Evolutionary conservation across 768 basidiomycete species (phyloP).

Genomic region (Tulasnella sp.): DNA sequence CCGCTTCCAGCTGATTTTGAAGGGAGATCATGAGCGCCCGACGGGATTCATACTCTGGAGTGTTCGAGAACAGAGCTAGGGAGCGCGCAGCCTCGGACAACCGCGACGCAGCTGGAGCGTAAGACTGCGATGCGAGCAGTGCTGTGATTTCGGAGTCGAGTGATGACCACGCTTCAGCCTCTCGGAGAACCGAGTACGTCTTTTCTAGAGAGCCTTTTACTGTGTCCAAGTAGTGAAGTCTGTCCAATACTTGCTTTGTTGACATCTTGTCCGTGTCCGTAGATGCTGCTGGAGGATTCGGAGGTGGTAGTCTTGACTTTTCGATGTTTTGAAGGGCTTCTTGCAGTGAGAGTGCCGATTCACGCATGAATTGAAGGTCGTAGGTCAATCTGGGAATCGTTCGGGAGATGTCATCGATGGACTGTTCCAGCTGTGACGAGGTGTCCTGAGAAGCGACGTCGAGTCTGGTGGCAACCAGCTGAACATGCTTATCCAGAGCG

Average conservation of each 20-base stretch:
- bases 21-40: slow-evolving; percentile 79
- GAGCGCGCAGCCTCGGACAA: slow-evolving; percentile 79
- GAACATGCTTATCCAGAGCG: slow-evolving; percentile 61
- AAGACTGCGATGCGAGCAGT: slow-evolving; percentile 55
- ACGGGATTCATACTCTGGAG: slow-evolving; percentile 79
- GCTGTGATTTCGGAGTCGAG: slow-evolving; percentile 86
- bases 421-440: slow-evolving; percentile 70
- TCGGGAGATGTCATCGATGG: slow-evolving; percentile 87
- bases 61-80: slow-evolving; percentile 89
- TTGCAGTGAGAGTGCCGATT: slow-evolving; percentile 72
- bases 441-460: slow-evolving; percentile 86
- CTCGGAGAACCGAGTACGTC: slow-evolving; percentile 76
- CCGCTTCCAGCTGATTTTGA: slow-evolving; percentile 91
- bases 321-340: slow-evolving; percentile 52
- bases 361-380: slow-evolving; percentile 95
- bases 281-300: slow-evolving; percentile 15
- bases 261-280: slow-evolving; percentile 32
- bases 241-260: slow-evolving; percentile 59
- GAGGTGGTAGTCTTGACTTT: slow-evolving; percentile 27
- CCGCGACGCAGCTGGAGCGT: slow-evolving; percentile 83
- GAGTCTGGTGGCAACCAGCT: slow-evolving; percentile 62
- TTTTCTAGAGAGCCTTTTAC: slow-evolving; percentile 82
- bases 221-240: slow-evolving; percentile 68
- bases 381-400: slow-evolving; percentile 85
- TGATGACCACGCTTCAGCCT: slow-evolving; percentile 95